Evolutionary conservation across 768 basidiomycete species (phyloP), one percentile per base, ranked within the genome.

Genomic region (Lactarius indigo): DNA sequence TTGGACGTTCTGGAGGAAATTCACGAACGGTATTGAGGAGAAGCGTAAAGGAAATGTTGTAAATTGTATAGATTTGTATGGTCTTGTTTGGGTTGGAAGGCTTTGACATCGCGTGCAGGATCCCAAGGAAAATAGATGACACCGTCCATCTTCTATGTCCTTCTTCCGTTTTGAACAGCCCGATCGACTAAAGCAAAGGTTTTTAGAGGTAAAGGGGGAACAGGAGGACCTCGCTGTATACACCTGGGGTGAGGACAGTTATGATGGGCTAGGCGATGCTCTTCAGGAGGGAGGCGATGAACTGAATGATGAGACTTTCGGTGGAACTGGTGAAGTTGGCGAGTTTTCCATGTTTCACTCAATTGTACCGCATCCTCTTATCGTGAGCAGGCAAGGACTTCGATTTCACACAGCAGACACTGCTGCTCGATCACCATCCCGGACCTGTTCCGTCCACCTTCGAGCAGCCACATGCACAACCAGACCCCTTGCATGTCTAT

Each of bases 251-350:
- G 90, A 92, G 71, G 92, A 92, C 47, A 87, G 87, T 70, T 94
- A 95, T 74, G 92, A 96, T 76, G 93, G 91, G 47, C 85, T 96
- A 31, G 94, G 90, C 61, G 90, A 93, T 77, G 87, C 87, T 59
- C 83, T 98, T 62, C 87, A 89, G 72, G 96, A 98, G 77, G 90
- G 89, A 50, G 88, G 87, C 64, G 95, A 98, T 81, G 95, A 96
- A 71, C 75, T 96, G 72, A 98, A 99, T 78, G 94, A 96, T 77
- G 94, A 96, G 80, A 99, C 97, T 2, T 99, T 99, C 79, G 97
- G 96, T 35, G 84, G 78, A 47, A 70, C 79, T 59, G 87, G 82
- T 39, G 78, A 74, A 69, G 85, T 96, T 65, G 93, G 95, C 95
- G 75, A 82, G 90, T 78, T 63, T 18, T 37, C 8, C 31, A n/a